phyloP scores from a whole-genome alignment of 345 rosid genomes.

The Acer saccharum region DNA sequence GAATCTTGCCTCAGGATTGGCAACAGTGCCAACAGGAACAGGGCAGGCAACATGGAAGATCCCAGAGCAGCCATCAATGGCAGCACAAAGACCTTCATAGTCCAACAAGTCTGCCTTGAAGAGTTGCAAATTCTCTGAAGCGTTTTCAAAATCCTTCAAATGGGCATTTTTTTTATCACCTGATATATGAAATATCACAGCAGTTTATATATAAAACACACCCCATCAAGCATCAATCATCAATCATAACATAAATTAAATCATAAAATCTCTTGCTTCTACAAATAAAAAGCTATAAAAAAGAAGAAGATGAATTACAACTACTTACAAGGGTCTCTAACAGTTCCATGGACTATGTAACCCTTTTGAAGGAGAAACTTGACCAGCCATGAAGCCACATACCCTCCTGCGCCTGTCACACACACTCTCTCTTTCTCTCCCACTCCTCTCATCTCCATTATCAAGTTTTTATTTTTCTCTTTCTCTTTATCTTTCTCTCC shows the following conservation, averaged over 20 bases:
- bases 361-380: constrained; percentile 58
- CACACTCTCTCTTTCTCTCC: constrained; percentile 38
- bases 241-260: not conserved
- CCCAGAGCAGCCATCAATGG: constrained; percentile 46
- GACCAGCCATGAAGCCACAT: constrained; percentile 47
- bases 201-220: no score
- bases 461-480: not conserved
- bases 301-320: no score
- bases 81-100: constrained; percentile 39
- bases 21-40: constrained; percentile 32
- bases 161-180: constrained; percentile 48
- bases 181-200: constrained; percentile 15
- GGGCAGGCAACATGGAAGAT: constrained; percentile 59
- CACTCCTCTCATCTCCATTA: constrained; percentile 9
- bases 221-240: not conserved
- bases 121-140: constrained; percentile 41
- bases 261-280: no score
- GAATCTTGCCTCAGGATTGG: constrained; percentile 39
- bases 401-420: constrained; percentile 72
- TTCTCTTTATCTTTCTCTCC: not conserved
- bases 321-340: constrained; percentile 51
- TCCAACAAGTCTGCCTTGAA: constrained; percentile 47
- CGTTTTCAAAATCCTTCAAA: constrained; percentile 41
- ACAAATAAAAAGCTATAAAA: no score
- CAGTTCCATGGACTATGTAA: constrained; percentile 57